Base-by-base conservation (phyloP, 139 green algal genomes). In the Eudorina sp. region DNA sequence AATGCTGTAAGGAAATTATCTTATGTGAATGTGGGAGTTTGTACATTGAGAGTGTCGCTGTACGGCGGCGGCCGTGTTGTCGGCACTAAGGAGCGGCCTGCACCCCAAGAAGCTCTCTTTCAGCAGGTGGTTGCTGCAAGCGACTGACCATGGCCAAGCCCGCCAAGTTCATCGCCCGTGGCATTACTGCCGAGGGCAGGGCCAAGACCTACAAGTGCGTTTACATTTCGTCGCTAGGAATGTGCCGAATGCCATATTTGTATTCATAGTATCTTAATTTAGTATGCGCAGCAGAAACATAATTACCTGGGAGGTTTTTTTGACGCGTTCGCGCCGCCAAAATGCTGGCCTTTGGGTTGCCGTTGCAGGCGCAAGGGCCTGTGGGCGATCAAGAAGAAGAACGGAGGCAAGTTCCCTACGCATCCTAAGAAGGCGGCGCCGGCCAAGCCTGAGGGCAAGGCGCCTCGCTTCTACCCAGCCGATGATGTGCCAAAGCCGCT, bases 371-470 rank as follows among this genome's bases (percentile, higher is more conserved):
- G 83, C 40, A 88, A 76, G 68, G 96, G 96, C 23, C 88, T 99
- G 89, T 99, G 95, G 91, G 96, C 96, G 45, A 94, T 99, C 76
- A 99, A 99, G 94, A 96, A 97, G 94, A 99, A 99, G 95, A 97
- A 99, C 92, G 95, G 95, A 51, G 97, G 97, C 90, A 98, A 99
- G 94, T 99, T 99, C 92, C 97, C 97, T 45, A 86, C 90, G 34
- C 94, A 97, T 74, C 58, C 92, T 41, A 91, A 96, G 92, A 94
- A 94, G 85, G 94, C 93, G 48, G 81, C 83, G 41, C 76, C 90
- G 4, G 92, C 91, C 29, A 88, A 89, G 34, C 82, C 88, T 6
- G 70, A 74, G 58, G 86, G 80, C 46, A 96, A 96, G 93, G 82
- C 95, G 3, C 92, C 97, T 14, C 92, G 94, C 60, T 99, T 99